A percentile compares a stretch with the other conserved stretches of the same genome.
phyloP scores from a whole-genome alignment of 257 asterid species.

The Anisodus tanguticus region DNA sequence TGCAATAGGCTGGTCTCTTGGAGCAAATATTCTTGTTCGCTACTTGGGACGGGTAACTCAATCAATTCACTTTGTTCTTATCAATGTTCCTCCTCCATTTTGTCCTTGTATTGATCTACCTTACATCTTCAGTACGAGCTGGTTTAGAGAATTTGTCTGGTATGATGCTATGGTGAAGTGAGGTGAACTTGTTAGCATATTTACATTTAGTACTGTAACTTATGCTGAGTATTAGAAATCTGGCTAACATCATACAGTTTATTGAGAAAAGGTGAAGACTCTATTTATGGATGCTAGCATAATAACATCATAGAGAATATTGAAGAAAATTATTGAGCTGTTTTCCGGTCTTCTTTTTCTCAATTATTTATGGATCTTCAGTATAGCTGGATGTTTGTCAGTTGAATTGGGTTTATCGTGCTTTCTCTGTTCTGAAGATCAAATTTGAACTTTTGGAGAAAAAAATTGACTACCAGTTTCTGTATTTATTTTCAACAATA shows the following conservation, averaged over 20 bases:
- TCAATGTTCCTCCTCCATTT: background rate
- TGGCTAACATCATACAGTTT: background rate
- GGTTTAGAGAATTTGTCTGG: background rate
- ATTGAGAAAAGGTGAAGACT: background rate
- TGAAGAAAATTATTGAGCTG: background rate
- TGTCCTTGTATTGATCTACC: background rate
- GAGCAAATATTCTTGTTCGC: constrained; percentile 94
- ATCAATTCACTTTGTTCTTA: background rate
- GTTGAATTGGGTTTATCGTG: background rate
- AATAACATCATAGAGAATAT: background rate
- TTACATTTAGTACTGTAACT: background rate
- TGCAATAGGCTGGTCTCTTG: constrained; percentile 97
- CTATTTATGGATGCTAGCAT: background rate
- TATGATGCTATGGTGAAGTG: constrained; percentile 17
- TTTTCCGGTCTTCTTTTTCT: background rate
- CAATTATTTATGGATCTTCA: background rate
- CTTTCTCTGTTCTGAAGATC: background rate
- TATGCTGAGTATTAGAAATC: background rate
- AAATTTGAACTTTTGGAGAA: background rate
- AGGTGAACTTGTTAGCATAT: constrained; percentile 4
- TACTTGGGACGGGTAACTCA: constrained; percentile 79
- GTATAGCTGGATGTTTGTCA: background rate
- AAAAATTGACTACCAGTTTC: background rate
- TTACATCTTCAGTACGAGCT: background rate
- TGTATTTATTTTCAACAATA: background rate